These are phyloP conservation scores for Polygonum aviculare DNA, from an alignment of 148 eudicot species.

Conservation along the genomic window DNA sequence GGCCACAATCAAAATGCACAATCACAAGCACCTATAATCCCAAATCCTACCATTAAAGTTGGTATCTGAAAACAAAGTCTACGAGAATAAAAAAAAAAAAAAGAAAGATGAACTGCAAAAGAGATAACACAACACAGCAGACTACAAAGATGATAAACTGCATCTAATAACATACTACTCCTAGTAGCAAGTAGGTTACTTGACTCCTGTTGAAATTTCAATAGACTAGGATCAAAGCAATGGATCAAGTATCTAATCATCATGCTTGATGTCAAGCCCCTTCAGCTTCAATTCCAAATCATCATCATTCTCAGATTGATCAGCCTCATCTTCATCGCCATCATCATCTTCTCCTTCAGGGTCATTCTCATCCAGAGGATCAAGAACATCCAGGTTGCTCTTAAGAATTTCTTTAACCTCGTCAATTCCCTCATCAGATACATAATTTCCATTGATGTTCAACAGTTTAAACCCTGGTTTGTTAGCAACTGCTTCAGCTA, in stretches of 20 bases:
- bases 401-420: constrained; percentile 41
- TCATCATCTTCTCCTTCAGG: constrained; percentile 43
- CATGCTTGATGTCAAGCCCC: constrained; percentile 38
- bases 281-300: constrained; percentile 40
- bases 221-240: background rate
- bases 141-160: background rate
- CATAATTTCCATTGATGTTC: constrained; percentile 43
- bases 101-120: background rate
- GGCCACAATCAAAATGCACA: background rate
- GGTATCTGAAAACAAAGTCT: background rate
- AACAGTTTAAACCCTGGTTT: constrained; percentile 39
- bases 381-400: constrained; percentile 33
- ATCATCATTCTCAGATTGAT: constrained; percentile 25
- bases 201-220: background rate
- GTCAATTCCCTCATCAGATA: constrained; percentile 53
- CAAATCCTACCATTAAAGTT: background rate
- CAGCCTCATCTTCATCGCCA: constrained; percentile 17
- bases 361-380: constrained; percentile 57
- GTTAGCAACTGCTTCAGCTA: constrained; percentile 36
- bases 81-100: background rate
- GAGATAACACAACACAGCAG: background rate
- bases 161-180: constrained; percentile 6
- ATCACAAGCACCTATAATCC: constrained; percentile 38
- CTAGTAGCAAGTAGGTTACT: background rate
- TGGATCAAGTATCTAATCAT: constrained; percentile 17